Conservation (phyloP, 345 rosid species). For the Jatropha curcas region DNA sequence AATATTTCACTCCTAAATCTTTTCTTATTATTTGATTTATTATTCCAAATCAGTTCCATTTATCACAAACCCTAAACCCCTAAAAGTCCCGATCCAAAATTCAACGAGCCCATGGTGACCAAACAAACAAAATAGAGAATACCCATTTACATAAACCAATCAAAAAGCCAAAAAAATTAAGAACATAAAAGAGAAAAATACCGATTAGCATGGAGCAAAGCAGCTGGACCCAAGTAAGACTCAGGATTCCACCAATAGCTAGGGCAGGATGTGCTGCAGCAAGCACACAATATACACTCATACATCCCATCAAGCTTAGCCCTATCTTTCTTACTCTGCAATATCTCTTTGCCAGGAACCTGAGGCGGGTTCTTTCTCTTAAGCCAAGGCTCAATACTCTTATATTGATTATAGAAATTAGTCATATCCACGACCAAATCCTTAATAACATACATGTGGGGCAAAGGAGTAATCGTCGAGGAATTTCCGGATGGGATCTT, state of each 20-base stretch:
- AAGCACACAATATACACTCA: constrained; percentile 91
- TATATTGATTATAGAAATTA: constrained; percentile 91
- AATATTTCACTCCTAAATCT: not conserved
- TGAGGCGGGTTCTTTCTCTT: constrained; percentile 81
- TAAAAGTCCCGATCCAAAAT: not conserved
- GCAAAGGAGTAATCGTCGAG: constrained; percentile 70
- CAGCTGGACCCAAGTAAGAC: constrained; percentile 90
- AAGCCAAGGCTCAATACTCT: constrained; percentile 98
- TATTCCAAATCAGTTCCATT: not conserved
- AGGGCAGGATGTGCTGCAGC: constrained; percentile 93
- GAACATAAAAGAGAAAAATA: constrained; percentile 17
- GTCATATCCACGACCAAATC: constrained; percentile 98
- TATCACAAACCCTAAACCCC: not conserved
- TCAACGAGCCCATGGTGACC: too few species aligned
- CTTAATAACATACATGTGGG: constrained; percentile 95
- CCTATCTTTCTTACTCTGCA: constrained; percentile 87
- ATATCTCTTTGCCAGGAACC: constrained; percentile 71
- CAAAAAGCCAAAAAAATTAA: not conserved
- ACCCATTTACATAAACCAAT: not conserved
- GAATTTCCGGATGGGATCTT: constrained; percentile 52
- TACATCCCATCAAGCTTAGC: constrained; percentile 96
- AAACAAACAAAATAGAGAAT: constrained; percentile 1
- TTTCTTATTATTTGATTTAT: not conserved
- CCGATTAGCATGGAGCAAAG: constrained; percentile 94
- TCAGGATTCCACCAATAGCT: constrained; percentile 99